Base-by-base conservation (phyloP, 345 rosid species). In the Acer negundo region DNA sequence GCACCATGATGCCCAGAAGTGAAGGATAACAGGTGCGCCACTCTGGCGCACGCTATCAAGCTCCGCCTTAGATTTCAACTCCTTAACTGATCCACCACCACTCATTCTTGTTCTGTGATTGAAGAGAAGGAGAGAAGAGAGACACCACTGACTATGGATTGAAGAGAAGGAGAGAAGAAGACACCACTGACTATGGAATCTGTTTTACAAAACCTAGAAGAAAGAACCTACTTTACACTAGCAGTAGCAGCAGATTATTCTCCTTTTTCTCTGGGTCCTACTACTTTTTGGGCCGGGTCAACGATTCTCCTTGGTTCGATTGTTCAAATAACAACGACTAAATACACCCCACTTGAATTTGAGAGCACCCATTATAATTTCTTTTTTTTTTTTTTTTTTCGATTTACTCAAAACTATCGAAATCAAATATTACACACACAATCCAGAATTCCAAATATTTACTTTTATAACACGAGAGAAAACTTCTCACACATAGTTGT, bases 1-100 rank as follows among this genome's bases (percentile, higher is more conserved):
- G 69, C 99, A 97, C 99, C 99, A 97, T 2, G 93, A 80, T 13
- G 98, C 99, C 99, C 98, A 91, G 88, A 97, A 97, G 88, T 94
- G 98, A 46, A 94, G 77, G 81, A 85, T 82, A 10, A 86, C 80
- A 1, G 93, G 85, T 40, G 76, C 93, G 17, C 93, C 93, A 75
- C 84, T 85, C 64, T 82, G 79, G 69, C 83, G 68, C 63, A 88
- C 17, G 76, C 76, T 80, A 78, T 97, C 99, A 20, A 97, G 90
- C 83, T 94, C 97, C 69, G 79, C 82, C 91, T 93, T 97, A 22
- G 97, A 90, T 56, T 76, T 81, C 77, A 94, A 82, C 62, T 94
- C 99, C 92, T 88, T 97, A 83, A 94, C 96, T n/a, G 90, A 80
- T 55, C 98, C 99, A 23, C 90, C 84, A 61, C 97, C 96, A 13